phyloP scores from a whole-genome alignment of 331 rosid genomes.

The Quercus tomentella region DNA sequence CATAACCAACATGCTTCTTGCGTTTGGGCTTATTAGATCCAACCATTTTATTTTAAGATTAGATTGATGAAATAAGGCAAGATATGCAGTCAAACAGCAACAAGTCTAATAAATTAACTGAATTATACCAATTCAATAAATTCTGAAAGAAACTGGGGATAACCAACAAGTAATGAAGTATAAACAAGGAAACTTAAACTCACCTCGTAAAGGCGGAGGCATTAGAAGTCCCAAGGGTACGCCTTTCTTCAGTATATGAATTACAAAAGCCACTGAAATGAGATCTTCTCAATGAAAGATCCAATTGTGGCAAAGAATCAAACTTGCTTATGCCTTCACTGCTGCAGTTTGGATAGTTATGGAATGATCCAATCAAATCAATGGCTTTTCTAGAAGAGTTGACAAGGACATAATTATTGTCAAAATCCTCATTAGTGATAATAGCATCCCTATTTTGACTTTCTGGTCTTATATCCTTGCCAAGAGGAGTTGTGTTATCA shows the following conservation, averaged over 20 bases:
- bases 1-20: neutral
- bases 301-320: conserved; percentile 61
- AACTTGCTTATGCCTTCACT: conserved; percentile 41
- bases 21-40: neutral
- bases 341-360: conserved; percentile 34
- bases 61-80: neutral
- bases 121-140: neutral
- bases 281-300: conserved; percentile 84
- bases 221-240: conserved; percentile 62
- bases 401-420: conserved; percentile 40
- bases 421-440: conserved; percentile 49
- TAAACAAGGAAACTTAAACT: conserved; percentile 12
- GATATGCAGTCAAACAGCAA: conserved; percentile 2
- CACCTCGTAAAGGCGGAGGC: conserved; percentile 90
- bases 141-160: neutral
- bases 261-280: conserved; percentile 46
- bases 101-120: conserved; percentile 4
- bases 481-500: conserved; percentile 32
- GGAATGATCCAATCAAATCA: conserved; percentile 65
- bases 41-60: conserved; percentile 1
- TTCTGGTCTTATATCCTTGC: conserved; percentile 41
- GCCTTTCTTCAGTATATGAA: conserved; percentile 52
- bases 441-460: conserved; percentile 32
- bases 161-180: neutral
- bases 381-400: conserved; percentile 56